phyloP scores from a whole-genome alignment of 2,329 filamentous ascomycete species.

The Monosporascus sp. region DNA sequence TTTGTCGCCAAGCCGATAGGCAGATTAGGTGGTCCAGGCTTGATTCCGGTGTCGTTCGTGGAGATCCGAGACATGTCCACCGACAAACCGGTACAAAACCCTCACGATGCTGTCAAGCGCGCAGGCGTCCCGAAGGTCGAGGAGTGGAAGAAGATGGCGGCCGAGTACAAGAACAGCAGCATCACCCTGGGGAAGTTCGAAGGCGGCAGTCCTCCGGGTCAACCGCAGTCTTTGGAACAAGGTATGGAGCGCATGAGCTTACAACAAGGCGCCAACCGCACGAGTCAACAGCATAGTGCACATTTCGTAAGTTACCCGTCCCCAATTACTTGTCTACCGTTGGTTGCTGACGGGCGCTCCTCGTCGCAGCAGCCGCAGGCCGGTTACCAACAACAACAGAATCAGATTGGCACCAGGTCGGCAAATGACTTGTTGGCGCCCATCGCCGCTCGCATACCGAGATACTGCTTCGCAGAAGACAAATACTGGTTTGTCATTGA shows the following conservation, averaged over 20 bases:
- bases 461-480: constrained; percentile 93
- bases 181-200: constrained; percentile 93
- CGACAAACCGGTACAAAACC: constrained; percentile 74
- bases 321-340: not conserved
- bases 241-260: constrained; percentile 77
- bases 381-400: constrained; percentile 30
- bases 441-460: constrained; percentile 75
- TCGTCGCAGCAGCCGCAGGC: constrained; percentile 25
- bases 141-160: constrained; percentile 99
- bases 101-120: constrained; percentile 76
- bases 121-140: constrained; percentile 93
- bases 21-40: constrained; percentile 84
- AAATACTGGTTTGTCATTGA: constrained; percentile 99
- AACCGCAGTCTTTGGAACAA: constrained; percentile 53
- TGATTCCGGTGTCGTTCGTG: constrained; percentile 95
- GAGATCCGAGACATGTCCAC: constrained; percentile 93
- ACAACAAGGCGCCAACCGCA: constrained; percentile 42
- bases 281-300: constrained; percentile 38
- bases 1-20: constrained; percentile 99
- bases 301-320: constrained; percentile 16
- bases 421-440: constrained; percentile 64
- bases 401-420: constrained; percentile 32
- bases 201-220: constrained; percentile 36
- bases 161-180: constrained; percentile 98
- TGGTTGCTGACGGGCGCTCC: constrained; percentile 11